Conservation (phyloP, 768 basidiomycete species). For the Auriscalpium microsporum region DNA sequence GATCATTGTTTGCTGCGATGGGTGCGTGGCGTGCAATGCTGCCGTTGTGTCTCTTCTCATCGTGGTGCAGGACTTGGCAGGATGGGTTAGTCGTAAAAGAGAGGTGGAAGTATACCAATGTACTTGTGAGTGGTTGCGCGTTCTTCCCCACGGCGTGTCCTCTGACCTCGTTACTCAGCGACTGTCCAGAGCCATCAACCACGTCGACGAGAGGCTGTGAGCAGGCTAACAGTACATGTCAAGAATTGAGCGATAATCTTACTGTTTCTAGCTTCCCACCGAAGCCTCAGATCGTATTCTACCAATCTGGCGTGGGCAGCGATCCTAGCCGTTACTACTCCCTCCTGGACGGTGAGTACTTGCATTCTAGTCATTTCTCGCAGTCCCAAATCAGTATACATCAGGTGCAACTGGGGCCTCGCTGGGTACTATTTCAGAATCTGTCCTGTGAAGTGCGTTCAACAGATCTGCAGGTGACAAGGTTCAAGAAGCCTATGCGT, state of each 20-base stretch:
- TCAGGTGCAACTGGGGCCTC: slow-evolving; percentile 56
- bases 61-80: slow-evolving; percentile 54
- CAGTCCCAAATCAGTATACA: slow-evolving; percentile 4
- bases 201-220: slow-evolving; percentile 24
- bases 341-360: slow-evolving; percentile 47
- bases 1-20: slow-evolving; percentile 69
- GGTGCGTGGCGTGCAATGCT: slow-evolving; percentile 32
- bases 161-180: slow-evolving; percentile 13
- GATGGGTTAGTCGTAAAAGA: slow-evolving; percentile 34
- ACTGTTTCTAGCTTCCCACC: slow-evolving; percentile 14
- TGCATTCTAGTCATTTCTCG: not conserved
- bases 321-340: slow-evolving; percentile 49
- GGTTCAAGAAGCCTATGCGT: slow-evolving; percentile 73
- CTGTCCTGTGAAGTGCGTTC: slow-evolving; percentile 1
- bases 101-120: slow-evolving; percentile 25
- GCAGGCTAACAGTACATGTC: not conserved
- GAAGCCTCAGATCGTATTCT: slow-evolving; percentile 25
- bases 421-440: slow-evolving; percentile 36
- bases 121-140: slow-evolving; percentile 18
- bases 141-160: not conserved
- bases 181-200: slow-evolving; percentile 23
- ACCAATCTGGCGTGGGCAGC: slow-evolving; percentile 38
- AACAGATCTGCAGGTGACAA: slow-evolving; percentile 45
- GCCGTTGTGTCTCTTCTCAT: not conserved
- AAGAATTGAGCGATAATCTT: not conserved